These are phyloP conservation scores for Hypholoma fasciculare DNA, from an alignment of 768 basidiomycete species.

Conservation along the genomic window DNA sequence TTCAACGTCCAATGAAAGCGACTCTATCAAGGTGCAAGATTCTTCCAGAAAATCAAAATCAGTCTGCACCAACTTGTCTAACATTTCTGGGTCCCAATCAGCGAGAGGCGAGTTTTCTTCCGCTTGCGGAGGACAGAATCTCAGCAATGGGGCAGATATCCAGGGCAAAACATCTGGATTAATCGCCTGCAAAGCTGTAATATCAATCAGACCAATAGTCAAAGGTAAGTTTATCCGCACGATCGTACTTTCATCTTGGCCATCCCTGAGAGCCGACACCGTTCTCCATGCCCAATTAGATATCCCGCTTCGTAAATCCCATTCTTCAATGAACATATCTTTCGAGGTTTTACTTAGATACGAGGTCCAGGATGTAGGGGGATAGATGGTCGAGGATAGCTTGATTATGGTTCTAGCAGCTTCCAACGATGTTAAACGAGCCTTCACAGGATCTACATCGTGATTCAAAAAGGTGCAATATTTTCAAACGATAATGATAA, in stretches of 20 bases:
- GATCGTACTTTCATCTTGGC: constrained; percentile 64
- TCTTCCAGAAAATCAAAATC: constrained; percentile 79
- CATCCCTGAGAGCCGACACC: constrained; percentile 71
- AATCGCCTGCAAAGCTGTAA: constrained; percentile 55
- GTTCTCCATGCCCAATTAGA: constrained; percentile 80
- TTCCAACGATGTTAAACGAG: constrained; percentile 66
- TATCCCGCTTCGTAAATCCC: constrained; percentile 63
- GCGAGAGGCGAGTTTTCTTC: constrained; percentile 37
- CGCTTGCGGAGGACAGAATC: constrained; percentile 59
- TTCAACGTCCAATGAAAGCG: constrained; percentile 75
- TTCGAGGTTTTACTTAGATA: constrained; percentile 15
- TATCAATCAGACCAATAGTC: background rate
- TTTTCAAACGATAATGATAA: background rate
- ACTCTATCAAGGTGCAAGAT: constrained; percentile 73
- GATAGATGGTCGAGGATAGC: constrained; percentile 68
- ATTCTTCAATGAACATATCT: constrained; percentile 49
- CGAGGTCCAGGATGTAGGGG: constrained; percentile 65
- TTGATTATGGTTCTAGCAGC: constrained; percentile 68
- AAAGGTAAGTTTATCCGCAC: background rate
- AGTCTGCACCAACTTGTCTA: constrained; percentile 50
- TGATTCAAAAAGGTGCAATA: background rate
- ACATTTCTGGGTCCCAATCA: constrained; percentile 37
- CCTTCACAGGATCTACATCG: constrained; percentile 66
- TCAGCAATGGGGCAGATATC: constrained; percentile 55
- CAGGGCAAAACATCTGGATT: constrained; percentile 63